Conservation (phyloP, 2,329 filamentous ascomycete species). For the Xylaria sp. region DNA sequence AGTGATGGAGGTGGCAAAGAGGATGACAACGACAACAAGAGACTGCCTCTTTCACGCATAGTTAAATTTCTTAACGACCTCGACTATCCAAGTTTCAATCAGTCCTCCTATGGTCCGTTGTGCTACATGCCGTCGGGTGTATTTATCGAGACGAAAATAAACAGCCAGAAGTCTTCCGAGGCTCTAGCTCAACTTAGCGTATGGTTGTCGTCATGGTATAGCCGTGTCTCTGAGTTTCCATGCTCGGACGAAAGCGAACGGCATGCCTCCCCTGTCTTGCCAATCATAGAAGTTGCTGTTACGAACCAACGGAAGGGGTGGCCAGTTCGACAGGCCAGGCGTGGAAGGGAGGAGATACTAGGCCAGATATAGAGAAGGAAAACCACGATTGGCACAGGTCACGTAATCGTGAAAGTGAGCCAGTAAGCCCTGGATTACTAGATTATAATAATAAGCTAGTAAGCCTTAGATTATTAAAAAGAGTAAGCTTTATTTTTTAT, state of each 20-base stretch:
- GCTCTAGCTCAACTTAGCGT: constrained; percentile 14
- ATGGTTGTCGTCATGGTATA: constrained; percentile 22
- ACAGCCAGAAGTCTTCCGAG: not conserved
- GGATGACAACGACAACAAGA: not conserved
- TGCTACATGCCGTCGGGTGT: constrained; percentile 2
- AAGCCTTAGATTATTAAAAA: too few relatives aligned
- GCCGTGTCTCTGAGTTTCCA: constrained; percentile 19
- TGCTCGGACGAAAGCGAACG: not conserved
- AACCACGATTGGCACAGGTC: too few relatives aligned
- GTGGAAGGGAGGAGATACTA: too few relatives aligned
- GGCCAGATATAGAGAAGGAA: too few relatives aligned
- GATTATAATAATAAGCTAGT: too few relatives aligned
- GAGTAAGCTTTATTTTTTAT: too few relatives aligned
- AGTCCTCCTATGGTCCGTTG: constrained; percentile 14
- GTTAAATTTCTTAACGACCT: not conserved
- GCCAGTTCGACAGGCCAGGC: too few relatives aligned
- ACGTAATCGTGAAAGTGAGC: too few relatives aligned
- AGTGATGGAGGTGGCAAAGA: not conserved
- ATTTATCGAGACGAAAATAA: constrained; percentile 19
- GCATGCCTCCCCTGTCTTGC: not conserved
- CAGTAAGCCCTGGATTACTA: too few relatives aligned
- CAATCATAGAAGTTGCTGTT: constrained; percentile 2
- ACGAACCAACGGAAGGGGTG: too few relatives aligned
- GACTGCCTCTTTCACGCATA: not conserved
- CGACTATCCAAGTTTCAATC: constrained; percentile 10